Evolutionary conservation across 306 rosid species (phyloP).

Genomic region (Citrullus amarus): DNA sequence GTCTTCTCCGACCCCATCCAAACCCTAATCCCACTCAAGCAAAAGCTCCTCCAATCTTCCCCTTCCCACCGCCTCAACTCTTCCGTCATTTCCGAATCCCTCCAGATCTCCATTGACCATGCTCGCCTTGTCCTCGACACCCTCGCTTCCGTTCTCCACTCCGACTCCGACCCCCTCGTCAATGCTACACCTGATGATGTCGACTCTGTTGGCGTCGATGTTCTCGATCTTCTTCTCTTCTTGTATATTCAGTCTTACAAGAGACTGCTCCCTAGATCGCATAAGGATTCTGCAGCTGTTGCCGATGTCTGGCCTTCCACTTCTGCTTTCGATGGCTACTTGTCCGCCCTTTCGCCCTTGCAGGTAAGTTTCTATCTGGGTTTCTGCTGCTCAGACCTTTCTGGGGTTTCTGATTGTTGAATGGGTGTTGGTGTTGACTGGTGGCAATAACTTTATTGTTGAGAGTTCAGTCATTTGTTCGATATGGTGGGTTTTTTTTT

Average conservation of each 20-base stretch:
- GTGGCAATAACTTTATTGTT: background rate
- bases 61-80: conserved; percentile 39
- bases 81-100: conserved; percentile 44
- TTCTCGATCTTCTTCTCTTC: conserved; percentile 74
- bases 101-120: conserved; percentile 79
- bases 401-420: background rate
- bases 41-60: conserved; percentile 37
- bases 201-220: conserved; percentile 53
- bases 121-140: conserved; percentile 72
- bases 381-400: too few species aligned
- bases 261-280: conserved; percentile 80
- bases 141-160: conserved; percentile 60
- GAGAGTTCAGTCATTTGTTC: background rate
- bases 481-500: background rate
- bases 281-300: conserved; percentile 91
- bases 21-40: conserved; percentile 71
- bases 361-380: conserved; percentile 35
- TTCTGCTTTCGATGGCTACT: conserved; percentile 96
- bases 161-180: conserved; percentile 62
- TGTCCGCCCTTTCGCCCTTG: conserved; percentile 94
- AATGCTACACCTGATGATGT: conserved; percentile 24
- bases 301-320: conserved; percentile 98
- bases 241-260: conserved; percentile 92
- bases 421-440: background rate
- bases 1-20: conserved; percentile 78